These are phyloP conservation scores for Gossypium gossypioides DNA, from an alignment of 441 rosid genomes.

Conservation along the genomic window DNA sequence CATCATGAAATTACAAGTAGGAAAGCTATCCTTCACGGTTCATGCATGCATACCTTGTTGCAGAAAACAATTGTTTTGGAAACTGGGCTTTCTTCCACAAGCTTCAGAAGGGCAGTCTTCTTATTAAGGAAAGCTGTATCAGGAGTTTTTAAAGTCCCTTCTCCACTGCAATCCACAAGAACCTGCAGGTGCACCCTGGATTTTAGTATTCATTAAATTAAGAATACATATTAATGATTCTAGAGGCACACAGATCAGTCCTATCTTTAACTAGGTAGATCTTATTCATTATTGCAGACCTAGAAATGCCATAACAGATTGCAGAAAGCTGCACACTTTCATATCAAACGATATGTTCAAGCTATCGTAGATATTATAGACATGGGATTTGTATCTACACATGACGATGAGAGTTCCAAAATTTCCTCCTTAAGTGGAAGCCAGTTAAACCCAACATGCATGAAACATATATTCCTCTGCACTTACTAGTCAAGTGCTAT, in stretches of 20 bases:
- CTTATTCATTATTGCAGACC: background rate
- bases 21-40: background rate
- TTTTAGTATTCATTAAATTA: background rate
- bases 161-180: constrained; percentile 89
- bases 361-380: background rate
- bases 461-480: background rate
- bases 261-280: background rate
- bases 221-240: background rate
- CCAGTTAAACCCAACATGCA: background rate
- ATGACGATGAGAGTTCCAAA: background rate
- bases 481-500: background rate
- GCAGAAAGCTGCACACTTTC: background rate
- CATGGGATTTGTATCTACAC: background rate
- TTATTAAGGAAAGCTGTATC: constrained; percentile 74
- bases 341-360: background rate
- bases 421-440: background rate
- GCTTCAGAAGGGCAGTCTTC: constrained; percentile 67
- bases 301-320: background rate
- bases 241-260: background rate
- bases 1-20: background rate
- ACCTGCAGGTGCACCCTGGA: constrained; percentile 34
- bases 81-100: constrained; percentile 52
- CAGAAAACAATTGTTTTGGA: constrained; percentile 74
- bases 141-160: constrained; percentile 47
- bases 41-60: constrained; percentile 44